Base-by-base conservation (phyloP, 2,329 filamentous ascomycete species). In the Boeremia lycopersici region DNA sequence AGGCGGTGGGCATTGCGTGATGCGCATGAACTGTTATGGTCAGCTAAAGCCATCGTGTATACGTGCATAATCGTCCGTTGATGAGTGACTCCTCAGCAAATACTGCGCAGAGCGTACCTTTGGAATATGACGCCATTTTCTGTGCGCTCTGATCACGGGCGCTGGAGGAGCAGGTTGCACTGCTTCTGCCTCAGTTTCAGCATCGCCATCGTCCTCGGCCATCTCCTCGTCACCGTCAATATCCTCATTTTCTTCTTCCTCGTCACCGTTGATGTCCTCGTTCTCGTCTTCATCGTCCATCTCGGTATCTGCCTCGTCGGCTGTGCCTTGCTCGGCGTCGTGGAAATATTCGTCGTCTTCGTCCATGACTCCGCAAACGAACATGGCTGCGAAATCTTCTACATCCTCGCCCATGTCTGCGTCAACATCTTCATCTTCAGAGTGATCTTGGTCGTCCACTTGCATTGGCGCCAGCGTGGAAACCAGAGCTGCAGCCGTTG, bases 111-210 rank as follows among this genome's bases (percentile, higher is more conserved):
- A 9, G 38, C 40, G n/a, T 45, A 49, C 51, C 40, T 49, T 29
- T n/a, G 68, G 65, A 41, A 74, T 67, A 43, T 74, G 64, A 26
- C 67, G 70, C 71, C 71, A 75, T 39, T 73, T 74, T 17, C 26
- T 45, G 17, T 61, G 46, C 12, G 64, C 47, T 9, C 35, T 34
- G 34, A 73, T 31, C 12, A 63, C 23, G 9, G 58, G 59, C 3
- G 34, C 53, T 35, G 48, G 46, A n/a, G 47, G 47, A n/a, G 53
- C 40, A 17, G 48, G 51, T 5, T 50, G 42, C 8, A 49, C 33
- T 23, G 43, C 28, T 23, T 42, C 43, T 23, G 38, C 45, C 15
- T 13, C 31, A 15, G 28, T 25, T 26, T 53, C 59, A 15, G 26
- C 35, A 36, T 44, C 39, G 15, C n/a, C 33, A 23, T 43, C 42